Evolutionary conservation across 1,284 basidiomycete genomes (phyloP).

Genomic region (Cryptococcus hybrid): DNA sequence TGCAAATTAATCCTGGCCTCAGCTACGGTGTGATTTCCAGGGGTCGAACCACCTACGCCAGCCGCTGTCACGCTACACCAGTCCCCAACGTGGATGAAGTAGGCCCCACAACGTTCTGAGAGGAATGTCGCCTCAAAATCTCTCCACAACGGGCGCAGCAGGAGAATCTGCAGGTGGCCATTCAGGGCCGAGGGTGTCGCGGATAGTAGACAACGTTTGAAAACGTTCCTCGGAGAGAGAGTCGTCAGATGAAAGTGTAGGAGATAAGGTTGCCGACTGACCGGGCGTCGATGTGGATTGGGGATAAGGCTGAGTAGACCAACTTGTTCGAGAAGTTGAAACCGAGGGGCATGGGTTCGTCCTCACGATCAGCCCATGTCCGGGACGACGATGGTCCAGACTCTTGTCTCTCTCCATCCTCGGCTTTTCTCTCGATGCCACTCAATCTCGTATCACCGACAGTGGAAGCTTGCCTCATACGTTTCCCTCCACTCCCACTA

Average conservation of each 20-base stretch:
- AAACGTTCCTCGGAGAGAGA: constrained; percentile 32
- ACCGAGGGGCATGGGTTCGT: neutral
- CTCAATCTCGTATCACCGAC: neutral
- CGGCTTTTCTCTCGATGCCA: constrained; percentile 4
- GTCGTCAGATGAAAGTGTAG: constrained; percentile 12
- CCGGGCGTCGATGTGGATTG: neutral
- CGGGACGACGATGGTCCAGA: neutral
- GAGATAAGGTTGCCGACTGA: constrained; percentile 1
- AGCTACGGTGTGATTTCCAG: neutral
- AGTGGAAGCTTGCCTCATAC: constrained; percentile 8
- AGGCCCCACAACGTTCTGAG: neutral
- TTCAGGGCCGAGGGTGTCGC: constrained; percentile 27
- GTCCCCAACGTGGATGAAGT: constrained; percentile 13
- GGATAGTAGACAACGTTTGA: constrained; percentile 30
- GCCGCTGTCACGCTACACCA: constrained; percentile 38
- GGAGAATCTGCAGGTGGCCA: constrained; percentile 15
- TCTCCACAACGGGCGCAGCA: constrained; percentile 8
- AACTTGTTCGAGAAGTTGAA: neutral
- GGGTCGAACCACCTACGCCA: too few species aligned
- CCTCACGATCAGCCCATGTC: neutral
- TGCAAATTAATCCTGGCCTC: neutral
- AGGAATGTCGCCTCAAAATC: constrained; percentile 1
- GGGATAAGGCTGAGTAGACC: neutral
- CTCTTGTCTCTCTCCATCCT: neutral
- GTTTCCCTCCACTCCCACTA: constrained; percentile 1